Percentiles rank a stretch among this genome's conserved stretches.
These are phyloP conservation scores for Sphaerulina populicola DNA, from an alignment of 2,329 filamentous ascomycete species.

Conservation along the genomic window DNA sequence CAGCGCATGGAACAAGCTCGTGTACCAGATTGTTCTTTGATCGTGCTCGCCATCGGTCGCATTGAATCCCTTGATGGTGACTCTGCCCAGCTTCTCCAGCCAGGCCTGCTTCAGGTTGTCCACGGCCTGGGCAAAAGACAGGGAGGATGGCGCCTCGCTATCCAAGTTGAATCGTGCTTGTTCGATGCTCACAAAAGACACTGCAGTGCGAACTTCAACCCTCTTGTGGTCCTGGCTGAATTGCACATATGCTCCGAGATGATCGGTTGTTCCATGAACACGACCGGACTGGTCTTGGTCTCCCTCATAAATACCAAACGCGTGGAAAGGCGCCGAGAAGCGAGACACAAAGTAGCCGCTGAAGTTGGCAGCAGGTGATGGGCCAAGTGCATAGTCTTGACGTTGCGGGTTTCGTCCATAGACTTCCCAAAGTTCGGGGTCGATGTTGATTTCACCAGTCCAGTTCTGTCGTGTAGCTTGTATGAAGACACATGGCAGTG, in stretches of 20 bases:
- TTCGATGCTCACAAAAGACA: slow-evolving; percentile 43
- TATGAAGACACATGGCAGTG: slow-evolving; percentile 36
- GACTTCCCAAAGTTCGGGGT: slow-evolving; percentile 34
- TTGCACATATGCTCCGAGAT: slow-evolving; percentile 38
- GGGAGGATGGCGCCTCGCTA: slow-evolving; percentile 35
- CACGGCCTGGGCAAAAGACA: slow-evolving; percentile 36
- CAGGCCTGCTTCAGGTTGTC: slow-evolving; percentile 38
- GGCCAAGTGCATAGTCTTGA: slow-evolving; percentile 42
- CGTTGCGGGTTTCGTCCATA: slow-evolving; percentile 41
- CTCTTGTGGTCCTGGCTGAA: slow-evolving; percentile 29
- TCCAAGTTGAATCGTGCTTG: slow-evolving; percentile 42
- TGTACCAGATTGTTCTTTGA: slow-evolving; percentile 42
- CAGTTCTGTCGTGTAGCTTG: slow-evolving; percentile 42
- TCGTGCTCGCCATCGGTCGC: slow-evolving; percentile 37
- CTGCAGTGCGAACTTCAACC: slow-evolving; percentile 42
- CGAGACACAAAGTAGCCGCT: slow-evolving; percentile 43
- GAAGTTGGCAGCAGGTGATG: slow-evolving; percentile 37
- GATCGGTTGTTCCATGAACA: slow-evolving; percentile 32
- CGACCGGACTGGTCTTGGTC: not conserved
- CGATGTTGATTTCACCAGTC: slow-evolving; percentile 39
- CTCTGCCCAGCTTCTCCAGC: slow-evolving; percentile 41
- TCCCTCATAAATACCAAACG: not conserved
- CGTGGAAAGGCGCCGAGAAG: slow-evolving; percentile 38
- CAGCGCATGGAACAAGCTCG: slow-evolving; percentile 41
- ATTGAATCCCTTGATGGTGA: slow-evolving; percentile 40